Percentiles rank a stretch among this genome's conserved stretches.
phyloP scores from a whole-genome alignment of 176 grass and related monocot genomes.

The Carex scoparia region DNA sequence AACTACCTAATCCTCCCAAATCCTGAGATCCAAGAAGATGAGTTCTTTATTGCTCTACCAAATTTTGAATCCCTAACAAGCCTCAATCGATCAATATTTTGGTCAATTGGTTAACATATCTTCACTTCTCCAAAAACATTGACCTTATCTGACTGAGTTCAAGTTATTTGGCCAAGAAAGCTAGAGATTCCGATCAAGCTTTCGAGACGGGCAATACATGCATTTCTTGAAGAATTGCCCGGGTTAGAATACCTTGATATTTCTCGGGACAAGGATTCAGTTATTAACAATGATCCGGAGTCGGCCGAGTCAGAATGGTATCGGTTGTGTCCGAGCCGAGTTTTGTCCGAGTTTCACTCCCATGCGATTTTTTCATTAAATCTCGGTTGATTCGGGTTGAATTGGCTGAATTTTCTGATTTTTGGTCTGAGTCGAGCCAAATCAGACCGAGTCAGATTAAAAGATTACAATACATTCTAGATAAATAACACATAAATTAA shows the following conservation, averaged over 20 bases:
- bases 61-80: conserved; percentile 1
- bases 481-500: too few species aligned
- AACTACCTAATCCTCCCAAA: not conserved
- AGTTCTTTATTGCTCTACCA: not conserved
- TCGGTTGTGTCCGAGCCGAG: too few species aligned
- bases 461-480: too few species aligned
- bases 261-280: not conserved
- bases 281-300: not conserved
- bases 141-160: not conserved
- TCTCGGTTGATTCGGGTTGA: too few species aligned
- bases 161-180: conserved; percentile 5
- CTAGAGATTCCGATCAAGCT: not conserved
- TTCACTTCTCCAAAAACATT: not conserved
- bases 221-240: not conserved
- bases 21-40: not conserved
- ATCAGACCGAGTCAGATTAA: too few species aligned
- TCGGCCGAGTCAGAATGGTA: too few species aligned
- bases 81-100: not conserved
- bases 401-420: too few species aligned
- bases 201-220: not conserved
- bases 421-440: too few species aligned
- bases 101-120: not conserved
- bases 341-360: too few species aligned
- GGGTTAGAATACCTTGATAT: conserved; percentile 18
- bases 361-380: too few species aligned